phyloP scores from a whole-genome alignment of 2,329 filamentous ascomycete species.

The Chaetomium globosum region DNA sequence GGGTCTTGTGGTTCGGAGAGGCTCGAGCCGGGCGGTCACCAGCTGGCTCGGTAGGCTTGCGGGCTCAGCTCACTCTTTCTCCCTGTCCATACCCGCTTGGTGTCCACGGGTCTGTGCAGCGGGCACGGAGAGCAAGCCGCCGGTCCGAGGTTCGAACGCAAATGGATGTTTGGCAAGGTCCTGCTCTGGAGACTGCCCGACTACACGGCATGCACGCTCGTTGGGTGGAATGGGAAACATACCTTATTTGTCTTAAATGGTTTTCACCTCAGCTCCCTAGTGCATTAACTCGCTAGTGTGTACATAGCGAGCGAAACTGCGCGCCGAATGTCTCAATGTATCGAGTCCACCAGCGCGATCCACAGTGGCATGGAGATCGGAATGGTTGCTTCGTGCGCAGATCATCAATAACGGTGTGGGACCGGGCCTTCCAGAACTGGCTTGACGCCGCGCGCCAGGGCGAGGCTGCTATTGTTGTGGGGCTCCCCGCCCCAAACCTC shows the following conservation, averaged over 20 bases:
- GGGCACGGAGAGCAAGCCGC: background rate
- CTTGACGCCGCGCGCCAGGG: background rate
- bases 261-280: too few species aligned
- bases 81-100: background rate
- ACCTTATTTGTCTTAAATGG: too few species aligned
- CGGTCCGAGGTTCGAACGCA: background rate
- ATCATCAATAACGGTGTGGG: background rate
- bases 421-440: background rate
- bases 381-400: background rate
- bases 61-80: background rate
- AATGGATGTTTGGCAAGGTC: background rate
- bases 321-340: too few species aligned
- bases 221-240: background rate
- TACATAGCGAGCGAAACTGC: too few species aligned
- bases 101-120: background rate
- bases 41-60: background rate
- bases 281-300: too few species aligned
- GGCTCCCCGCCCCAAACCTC: conserved; percentile 1
- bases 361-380: conserved; percentile 1
- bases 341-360: background rate
- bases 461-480: conserved; percentile 5
- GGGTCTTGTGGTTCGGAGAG: background rate
- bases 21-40: background rate
- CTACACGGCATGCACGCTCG: too few species aligned
- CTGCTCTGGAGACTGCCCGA: background rate